phyloP scores from a whole-genome alignment of 148 eudicot genomes.

The Simmondsia chinensis region DNA sequence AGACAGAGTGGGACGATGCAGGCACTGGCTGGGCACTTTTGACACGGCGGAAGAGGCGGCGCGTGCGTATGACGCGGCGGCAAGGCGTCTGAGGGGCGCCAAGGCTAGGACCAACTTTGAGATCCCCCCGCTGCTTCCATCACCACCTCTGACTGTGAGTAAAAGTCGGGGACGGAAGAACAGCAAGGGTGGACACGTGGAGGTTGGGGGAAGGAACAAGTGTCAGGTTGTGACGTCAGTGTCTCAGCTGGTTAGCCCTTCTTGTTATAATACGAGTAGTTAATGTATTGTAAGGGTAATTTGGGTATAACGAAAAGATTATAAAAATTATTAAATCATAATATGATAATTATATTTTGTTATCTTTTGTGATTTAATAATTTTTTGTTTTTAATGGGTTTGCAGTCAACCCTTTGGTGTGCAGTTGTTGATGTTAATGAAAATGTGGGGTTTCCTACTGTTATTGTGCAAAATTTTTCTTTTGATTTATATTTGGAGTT shows the following conservation, averaged over 20 bases:
- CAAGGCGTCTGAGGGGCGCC: slow-evolving; percentile 57
- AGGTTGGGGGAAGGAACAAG: slow-evolving; percentile 9
- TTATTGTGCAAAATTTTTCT: no score
- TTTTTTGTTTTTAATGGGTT: no score
- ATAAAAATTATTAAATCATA: no score
- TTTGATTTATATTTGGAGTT: no score
- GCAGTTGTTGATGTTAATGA: no score
- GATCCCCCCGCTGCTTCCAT: slow-evolving; percentile 30
- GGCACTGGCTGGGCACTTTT: slow-evolving; percentile 93
- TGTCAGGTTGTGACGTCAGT: slow-evolving; percentile 58
- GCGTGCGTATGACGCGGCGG: slow-evolving; percentile 80
- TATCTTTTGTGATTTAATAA: no score
- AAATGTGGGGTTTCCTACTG: no score
- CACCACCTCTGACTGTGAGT: not conserved
- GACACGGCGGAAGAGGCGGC: slow-evolving; percentile 85
- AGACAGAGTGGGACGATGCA: slow-evolving; percentile 69
- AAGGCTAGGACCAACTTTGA: slow-evolving; percentile 73
- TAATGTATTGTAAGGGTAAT: no score
- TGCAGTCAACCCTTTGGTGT: no score
- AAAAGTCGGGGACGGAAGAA: not conserved
- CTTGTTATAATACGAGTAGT: no score
- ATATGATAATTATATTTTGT: no score
- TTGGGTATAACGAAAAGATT: no score
- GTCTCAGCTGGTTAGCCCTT: slow-evolving; percentile 50
- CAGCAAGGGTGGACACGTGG: not conserved